A percentile compares a stretch with the other conserved stretches of the same genome.
Conservation (phyloP, 805 yeast genomes). For the Metschnikowia henanensis region DNA sequence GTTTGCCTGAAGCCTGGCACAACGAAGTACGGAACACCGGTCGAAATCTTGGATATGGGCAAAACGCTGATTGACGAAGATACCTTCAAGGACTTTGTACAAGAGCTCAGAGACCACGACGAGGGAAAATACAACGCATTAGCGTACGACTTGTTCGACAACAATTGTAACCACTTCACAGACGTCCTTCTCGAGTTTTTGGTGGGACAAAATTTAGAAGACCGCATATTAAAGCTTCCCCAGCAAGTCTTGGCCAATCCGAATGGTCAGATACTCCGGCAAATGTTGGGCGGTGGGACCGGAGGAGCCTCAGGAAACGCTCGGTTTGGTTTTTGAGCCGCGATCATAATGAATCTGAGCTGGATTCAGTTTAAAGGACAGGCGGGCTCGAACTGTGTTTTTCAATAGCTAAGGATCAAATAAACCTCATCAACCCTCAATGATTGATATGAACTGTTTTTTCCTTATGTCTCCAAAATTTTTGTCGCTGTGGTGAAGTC, state of each 20-base stretch:
- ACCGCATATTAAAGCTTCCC: conserved; percentile 52
- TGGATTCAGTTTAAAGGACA: no score
- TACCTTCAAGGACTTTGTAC: conserved; percentile 51
- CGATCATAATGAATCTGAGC: not conserved
- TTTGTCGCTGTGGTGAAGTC: no score
- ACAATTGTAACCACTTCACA: conserved; percentile 70
- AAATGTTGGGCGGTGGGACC: conserved; percentile 29
- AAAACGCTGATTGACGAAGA: conserved; percentile 52
- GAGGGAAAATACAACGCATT: conserved; percentile 44
- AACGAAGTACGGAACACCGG: conserved; percentile 61
- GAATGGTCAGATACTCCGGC: conserved; percentile 34
- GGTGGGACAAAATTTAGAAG: conserved; percentile 56
- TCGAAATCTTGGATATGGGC: conserved; percentile 54
- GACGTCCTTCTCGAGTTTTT: conserved; percentile 56
- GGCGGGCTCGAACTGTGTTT: no score
- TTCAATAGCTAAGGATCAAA: no score
- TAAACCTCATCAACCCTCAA: no score
- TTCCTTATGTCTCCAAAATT: no score
- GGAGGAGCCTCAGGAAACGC: conserved; percentile 18
- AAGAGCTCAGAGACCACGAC: conserved; percentile 43
- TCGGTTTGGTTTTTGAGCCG: conserved; percentile 15
- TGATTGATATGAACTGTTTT: no score
- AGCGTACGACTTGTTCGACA: conserved; percentile 56
- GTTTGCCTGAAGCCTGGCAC: conserved; percentile 42
- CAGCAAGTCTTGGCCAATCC: conserved; percentile 45